Base-by-base conservation (phyloP, 1,284 basidiomycete genomes). In the Trametes hirsuta region DNA sequence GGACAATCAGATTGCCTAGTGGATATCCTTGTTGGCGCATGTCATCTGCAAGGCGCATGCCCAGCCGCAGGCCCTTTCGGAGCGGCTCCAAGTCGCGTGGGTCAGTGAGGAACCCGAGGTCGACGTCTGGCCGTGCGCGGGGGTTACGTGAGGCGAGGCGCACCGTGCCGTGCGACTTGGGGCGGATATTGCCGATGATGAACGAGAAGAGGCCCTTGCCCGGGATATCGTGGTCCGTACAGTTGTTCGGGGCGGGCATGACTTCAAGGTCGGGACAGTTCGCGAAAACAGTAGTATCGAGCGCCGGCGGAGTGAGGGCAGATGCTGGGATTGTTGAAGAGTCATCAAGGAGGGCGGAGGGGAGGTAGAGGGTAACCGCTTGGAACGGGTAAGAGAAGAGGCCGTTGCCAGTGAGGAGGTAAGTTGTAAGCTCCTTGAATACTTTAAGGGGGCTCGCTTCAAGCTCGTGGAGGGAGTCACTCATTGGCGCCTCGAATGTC, bases 201-300 rank as follows among this genome's bases (percentile, higher is more conserved):
- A 75, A 67, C 4, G 70, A 65, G 65, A 76, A 69, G 37, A 68
- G 65, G 6, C 65, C 69, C 18, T 66, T 69, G 47, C 58, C 56
- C 3, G 66, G 48, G 12, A 60, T 56, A 51, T 71, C 66, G 52
- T 54, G 50, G 50, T 62, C 62, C 6, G 61, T 61, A 55, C 56
- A 60, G 53, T 62, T 62, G 53, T 56, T 57, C 35, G 60, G 37
- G 30, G 73, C 63, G 36, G 72, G 67, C 68, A 76, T 76, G 55
- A 77, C 66, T 65, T 77, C 76, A 47, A 77, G 68, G 58, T 77
- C 76, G 11, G 76, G 75, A 11, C 74, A 53, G 39, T 72, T 71
- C 8, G 59, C 61, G 6, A 67, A 62, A 18, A 66, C 47, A 10
- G 56, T 44, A 18, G 66, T 63, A 55, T 70, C 68, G 24, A 67